Evolutionary conservation across 2,329 filamentous ascomycete genomes (phyloP).

Genomic region (Mollisia scopiformis): DNA sequence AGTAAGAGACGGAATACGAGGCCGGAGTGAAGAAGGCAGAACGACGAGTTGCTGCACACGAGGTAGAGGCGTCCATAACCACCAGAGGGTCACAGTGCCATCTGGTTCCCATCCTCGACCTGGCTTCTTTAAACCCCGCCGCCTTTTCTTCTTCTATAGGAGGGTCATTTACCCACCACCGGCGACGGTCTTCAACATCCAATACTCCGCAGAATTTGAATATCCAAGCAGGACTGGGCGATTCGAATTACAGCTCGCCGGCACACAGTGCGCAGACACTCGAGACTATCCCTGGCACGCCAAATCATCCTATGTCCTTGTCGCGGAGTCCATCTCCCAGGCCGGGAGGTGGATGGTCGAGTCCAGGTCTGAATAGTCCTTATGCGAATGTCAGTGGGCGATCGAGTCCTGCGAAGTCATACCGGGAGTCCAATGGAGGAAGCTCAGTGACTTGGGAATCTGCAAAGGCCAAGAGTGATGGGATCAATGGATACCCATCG

Average conservation of each 20-base stretch:
- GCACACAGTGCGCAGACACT: slow-evolving; percentile 26
- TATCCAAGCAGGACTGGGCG: slow-evolving; percentile 24
- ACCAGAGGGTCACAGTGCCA: slow-evolving; percentile 33
- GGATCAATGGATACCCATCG: slow-evolving; percentile 74
- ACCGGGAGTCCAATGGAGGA: slow-evolving; percentile 55
- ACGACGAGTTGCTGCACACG: slow-evolving; percentile 1
- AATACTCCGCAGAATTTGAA: slow-evolving; percentile 28
- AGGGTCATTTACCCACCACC: slow-evolving; percentile 38
- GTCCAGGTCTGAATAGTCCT: slow-evolving; percentile 74
- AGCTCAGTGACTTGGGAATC: slow-evolving; percentile 77
- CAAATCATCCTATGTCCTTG: slow-evolving; percentile 71
- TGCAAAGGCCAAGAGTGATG: slow-evolving; percentile 75
- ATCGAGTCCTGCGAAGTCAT: slow-evolving; percentile 60
- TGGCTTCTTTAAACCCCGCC: slow-evolving; percentile 53
- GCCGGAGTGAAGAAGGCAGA: not conserved
- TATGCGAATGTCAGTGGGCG: slow-evolving; percentile 61
- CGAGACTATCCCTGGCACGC: slow-evolving; percentile 47
- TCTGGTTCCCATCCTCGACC: slow-evolving; percentile 42
- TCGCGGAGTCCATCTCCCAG: slow-evolving; percentile 87
- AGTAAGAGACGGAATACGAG: slow-evolving; percentile 3
- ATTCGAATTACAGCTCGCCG: slow-evolving; percentile 16
- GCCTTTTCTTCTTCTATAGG: slow-evolving; percentile 53
- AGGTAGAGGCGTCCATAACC: slow-evolving; percentile 2
- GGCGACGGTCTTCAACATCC: slow-evolving; percentile 40
- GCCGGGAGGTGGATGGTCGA: slow-evolving; percentile 86